Percentiles rank a stretch among this genome's conserved stretches.
Evolutionary conservation across 2,329 filamentous ascomycete species (phyloP).

Genomic region (Fusarium subtropicale): DNA sequence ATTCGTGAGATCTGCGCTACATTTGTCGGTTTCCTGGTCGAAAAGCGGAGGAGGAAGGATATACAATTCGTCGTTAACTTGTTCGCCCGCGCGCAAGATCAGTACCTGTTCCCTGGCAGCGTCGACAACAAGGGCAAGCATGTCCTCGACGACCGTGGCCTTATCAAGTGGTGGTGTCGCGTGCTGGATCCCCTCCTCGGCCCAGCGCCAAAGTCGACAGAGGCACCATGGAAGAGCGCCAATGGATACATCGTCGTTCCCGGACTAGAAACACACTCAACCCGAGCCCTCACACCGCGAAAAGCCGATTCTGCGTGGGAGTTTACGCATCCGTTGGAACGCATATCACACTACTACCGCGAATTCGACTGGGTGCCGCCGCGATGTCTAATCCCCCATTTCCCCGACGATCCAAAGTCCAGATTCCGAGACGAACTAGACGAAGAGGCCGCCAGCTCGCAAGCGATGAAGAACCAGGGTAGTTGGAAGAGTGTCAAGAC

Average conservation of each 20-base stretch:
- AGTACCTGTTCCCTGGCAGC: slow-evolving; percentile 95
- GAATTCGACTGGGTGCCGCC: slow-evolving; percentile 74
- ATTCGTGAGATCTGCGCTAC: slow-evolving; percentile 78
- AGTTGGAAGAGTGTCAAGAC: slow-evolving; percentile 86
- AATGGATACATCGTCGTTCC: slow-evolving; percentile 89
- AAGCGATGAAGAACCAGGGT: slow-evolving; percentile 66
- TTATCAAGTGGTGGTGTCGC: slow-evolving; percentile 97
- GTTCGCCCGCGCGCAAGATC: slow-evolving; percentile 90
- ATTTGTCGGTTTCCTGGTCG: slow-evolving; percentile 81
- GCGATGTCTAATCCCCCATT: slow-evolving; percentile 86
- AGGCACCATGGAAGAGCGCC: slow-evolving; percentile 57
- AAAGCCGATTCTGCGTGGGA: slow-evolving; percentile 66
- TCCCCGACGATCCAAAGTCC: slow-evolving; percentile 95
- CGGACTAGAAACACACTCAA: slow-evolving; percentile 85
- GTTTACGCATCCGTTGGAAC: slow-evolving; percentile 77
- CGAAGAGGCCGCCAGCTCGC: slow-evolving; percentile 75
- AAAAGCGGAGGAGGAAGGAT: slow-evolving; percentile 70
- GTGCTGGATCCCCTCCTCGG: slow-evolving; percentile 82
- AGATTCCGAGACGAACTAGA: slow-evolving; percentile 91
- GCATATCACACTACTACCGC: slow-evolving; percentile 70
- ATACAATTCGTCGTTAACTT: slow-evolving; percentile 83
- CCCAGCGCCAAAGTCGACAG: slow-evolving; percentile 53
- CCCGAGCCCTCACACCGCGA: slow-evolving; percentile 79
- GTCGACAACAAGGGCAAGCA: slow-evolving; percentile 88
- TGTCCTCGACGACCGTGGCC: slow-evolving; percentile 86